Evolutionary conservation across 495 filamentous ascomycete species (phyloP), one percentile per base, ranked within the genome.

Genomic region (Talaromyces borbonicus): DNA sequence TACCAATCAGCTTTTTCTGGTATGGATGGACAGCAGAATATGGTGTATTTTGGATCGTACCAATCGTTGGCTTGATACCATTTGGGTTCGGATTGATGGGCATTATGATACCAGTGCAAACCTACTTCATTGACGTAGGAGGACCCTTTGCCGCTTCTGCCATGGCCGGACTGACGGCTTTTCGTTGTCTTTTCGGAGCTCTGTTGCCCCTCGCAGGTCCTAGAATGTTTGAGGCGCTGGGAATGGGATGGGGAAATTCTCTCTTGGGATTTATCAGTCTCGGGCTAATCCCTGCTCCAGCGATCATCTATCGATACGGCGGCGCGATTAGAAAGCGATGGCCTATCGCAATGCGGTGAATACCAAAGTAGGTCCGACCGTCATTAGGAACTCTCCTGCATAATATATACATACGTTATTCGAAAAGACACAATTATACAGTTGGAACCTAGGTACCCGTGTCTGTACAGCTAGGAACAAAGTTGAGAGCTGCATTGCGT

Each of bases 91-190:
- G 74, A 0, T 40, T 73, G 3, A 37, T 51, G 27, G 29, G 45
- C 6, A 47, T 51, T 20, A 11, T 49, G 3, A 40, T 39, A 9
- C 22, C 49, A 1, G 20, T 49, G 76, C 1, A 77, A 66, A 50
- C 84, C 60, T 88, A 86, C 50, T 77, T 80, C 43, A 85, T 80
- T 35, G 73, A 82, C 14, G 77, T 77, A 43, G 80, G 80, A 16
- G 79, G 79, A 3, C 47, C 66, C 40, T 83, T 81, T 52, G 80
- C 83, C 0, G 81, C 83, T 5, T 64, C 64, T 18, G 62, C 65
- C 2, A 61, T 59, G 18, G 74, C 67, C 4, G 70, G 67, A 0
- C 62, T 71, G 20, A 67, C 66, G 0, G 60, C 62, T 0, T 49
- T 72, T 25, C 52, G 72, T n/a, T 64, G 61, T 5, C 40, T 72